phyloP scores from a whole-genome alignment of 805 yeast species.

The Wickerhamomyces canadensis region DNA sequence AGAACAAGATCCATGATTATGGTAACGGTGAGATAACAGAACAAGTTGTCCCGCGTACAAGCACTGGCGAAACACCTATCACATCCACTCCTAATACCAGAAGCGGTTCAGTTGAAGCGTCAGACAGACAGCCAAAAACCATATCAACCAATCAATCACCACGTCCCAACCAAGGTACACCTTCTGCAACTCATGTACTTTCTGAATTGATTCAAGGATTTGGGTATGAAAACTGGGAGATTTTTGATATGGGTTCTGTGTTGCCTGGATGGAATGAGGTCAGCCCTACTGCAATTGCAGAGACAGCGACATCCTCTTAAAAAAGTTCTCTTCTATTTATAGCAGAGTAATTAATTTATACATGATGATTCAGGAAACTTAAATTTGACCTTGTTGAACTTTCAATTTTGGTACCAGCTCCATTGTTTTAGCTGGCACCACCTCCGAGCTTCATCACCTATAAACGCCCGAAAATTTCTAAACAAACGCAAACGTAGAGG shows the following conservation, averaged over 20 bases:
- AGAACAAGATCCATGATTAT: slow-evolving; percentile 12
- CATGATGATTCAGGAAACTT: too few species aligned
- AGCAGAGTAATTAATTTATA: too few species aligned
- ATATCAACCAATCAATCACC: not conserved
- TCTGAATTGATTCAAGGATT: slow-evolving; percentile 2
- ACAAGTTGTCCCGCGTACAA: not conserved
- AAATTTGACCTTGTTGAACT: too few species aligned
- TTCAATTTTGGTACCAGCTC: too few species aligned
- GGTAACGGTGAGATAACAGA: slow-evolving; percentile 10
- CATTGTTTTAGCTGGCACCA: too few species aligned
- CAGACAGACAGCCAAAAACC: not conserved
- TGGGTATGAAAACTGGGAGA: slow-evolving; percentile 2
- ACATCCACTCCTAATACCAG: not conserved
- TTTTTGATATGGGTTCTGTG: slow-evolving; percentile 1
- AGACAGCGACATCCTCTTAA: too few species aligned
- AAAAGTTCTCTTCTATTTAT: too few species aligned
- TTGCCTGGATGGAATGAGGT: slow-evolving; percentile 1
- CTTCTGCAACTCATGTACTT: not conserved
- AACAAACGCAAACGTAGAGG: too few species aligned
- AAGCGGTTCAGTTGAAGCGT: not conserved
- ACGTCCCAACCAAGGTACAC: not conserved
- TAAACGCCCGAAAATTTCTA: too few species aligned
- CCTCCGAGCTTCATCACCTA: too few species aligned
- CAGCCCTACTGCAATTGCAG: too few species aligned
- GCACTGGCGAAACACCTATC: not conserved